Evolutionary conservation across 1,139 yeast species (phyloP).

Genomic region (Magnusiomyces sp.): DNA sequence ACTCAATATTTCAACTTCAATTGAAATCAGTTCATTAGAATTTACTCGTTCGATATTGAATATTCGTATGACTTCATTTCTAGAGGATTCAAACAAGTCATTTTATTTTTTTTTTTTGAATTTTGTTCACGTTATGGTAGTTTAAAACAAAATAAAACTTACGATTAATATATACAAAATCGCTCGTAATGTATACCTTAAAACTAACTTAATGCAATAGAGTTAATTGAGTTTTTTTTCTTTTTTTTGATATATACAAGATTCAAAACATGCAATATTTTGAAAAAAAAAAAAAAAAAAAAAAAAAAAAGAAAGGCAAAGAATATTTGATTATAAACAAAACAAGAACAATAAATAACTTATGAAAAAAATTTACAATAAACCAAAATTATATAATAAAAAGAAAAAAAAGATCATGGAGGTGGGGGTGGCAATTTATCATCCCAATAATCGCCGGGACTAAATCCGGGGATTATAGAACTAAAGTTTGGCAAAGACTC

Average conservation of each 20-base stretch:
- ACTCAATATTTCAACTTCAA: no score
- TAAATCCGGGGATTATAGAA: conserved; percentile 26
- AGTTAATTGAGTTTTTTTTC: no score
- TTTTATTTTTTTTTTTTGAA: no score
- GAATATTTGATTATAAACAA: background rate
- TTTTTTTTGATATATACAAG: no score
- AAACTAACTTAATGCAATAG: no score
- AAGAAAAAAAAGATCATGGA: conserved; percentile 10
- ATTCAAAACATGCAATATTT: background rate
- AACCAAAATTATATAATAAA: background rate
- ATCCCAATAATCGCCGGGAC: conserved; percentile 29
- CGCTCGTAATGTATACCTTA: no score
- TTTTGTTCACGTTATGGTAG: no score
- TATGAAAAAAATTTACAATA: background rate
- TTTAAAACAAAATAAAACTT: no score
- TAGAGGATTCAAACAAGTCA: background rate
- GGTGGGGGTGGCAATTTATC: conserved; percentile 18
- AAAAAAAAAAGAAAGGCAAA: background rate
- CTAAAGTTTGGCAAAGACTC: conserved; percentile 15
- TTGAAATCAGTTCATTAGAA: no score
- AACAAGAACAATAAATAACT: background rate
- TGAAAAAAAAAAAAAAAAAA: background rate
- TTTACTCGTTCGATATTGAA: no score
- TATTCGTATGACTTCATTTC: background rate
- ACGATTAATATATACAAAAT: no score